Evolutionary conservation across 106 monocot species (phyloP), one percentile per base, ranked within the genome.

Genomic region (Dioscorea zingiberensis): DNA sequence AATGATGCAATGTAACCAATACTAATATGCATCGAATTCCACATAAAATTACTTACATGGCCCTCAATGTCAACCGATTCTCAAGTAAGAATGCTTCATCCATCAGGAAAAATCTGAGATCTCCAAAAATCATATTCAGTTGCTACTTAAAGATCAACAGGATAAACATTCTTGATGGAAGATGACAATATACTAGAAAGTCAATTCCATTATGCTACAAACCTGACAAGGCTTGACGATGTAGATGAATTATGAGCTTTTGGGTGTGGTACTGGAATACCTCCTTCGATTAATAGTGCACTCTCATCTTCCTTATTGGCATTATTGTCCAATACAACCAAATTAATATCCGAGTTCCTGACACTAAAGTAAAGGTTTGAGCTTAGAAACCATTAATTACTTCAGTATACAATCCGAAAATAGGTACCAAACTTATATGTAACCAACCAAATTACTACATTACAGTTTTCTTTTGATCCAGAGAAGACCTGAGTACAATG

Each of bases 81-180:
- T 97, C 97, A 58, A 86, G 47, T 48, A 97, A 83, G 62, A 88
- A 85, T 61, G 76, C 56, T 62, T 78, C 78, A 60, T 95, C 94
- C 87, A 95, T 85, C 26, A 68, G 55, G 60, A 81, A 73, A 66
- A 95, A 79, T 71, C 95, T 95, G 78, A 65, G 1, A 71, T 56
- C 46, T 63, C 44, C 51, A 71, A 12, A 62, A 71, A 4, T 22
- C 18, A 55, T 24, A 55, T 38, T 1, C 27, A 32, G 4, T 55
- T 54, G 25, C 22, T 8, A 65, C 4, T 23, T 46, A 65, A n/a
- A n/a, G n/a, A n/a, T n/a, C n/a, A n/a, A n/a, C n/a, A n/a, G n/a
- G n/a, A n/a, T n/a, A n/a, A n/a, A n/a, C n/a, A n/a, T n/a, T n/a
- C n/a, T n/a, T n/a, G n/a, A n/a, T n/a, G n/a, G n/a, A n/a, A n/a